Conservation (phyloP, 768 basidiomycete genomes). For the Boletus reticuloceps region DNA sequence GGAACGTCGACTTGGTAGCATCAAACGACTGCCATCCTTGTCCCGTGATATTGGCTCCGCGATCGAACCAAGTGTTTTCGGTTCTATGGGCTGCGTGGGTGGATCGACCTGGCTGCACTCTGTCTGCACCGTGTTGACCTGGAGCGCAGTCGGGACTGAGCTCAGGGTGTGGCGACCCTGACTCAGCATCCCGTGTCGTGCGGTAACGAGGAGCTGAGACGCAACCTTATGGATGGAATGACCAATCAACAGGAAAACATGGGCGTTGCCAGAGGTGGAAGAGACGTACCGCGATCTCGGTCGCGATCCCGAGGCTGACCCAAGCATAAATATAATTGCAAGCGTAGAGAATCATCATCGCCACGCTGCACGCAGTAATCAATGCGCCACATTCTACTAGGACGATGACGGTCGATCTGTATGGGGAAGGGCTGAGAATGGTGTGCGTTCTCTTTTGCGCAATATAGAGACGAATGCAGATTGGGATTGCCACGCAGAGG, state of each 20-base stretch:
- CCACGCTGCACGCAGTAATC: constrained; percentile 1
- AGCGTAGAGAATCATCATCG: constrained; percentile 11
- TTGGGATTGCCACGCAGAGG: constrained; percentile 14
- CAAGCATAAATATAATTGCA: neutral
- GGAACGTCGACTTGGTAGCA: neutral
- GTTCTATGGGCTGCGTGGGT: neutral
- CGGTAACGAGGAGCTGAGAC: constrained; percentile 17
- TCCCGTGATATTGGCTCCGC: neutral
- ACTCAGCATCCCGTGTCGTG: constrained; percentile 9
- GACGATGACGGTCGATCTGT: constrained; percentile 15
- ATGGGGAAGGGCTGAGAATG: constrained; percentile 2
- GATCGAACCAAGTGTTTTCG: neutral
- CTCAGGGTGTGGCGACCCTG: neutral
- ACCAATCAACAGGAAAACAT: neutral
- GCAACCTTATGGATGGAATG: neutral
- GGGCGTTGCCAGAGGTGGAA: too few relatives aligned
- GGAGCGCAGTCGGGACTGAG: neutral
- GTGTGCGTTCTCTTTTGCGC: constrained; percentile 6
- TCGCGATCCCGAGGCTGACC: constrained; percentile 8
- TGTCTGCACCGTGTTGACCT: neutral
- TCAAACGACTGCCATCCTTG: too few relatives aligned
- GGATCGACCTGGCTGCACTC: neutral
- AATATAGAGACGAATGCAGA: constrained; percentile 12
- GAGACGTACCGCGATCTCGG: constrained; percentile 17
- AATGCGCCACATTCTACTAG: constrained; percentile 20